Evolutionary conservation across 2,329 filamentous ascomycete genomes (phyloP), one percentile per base, ranked within the genome.

Genomic region (Aureobasidium sp.): DNA sequence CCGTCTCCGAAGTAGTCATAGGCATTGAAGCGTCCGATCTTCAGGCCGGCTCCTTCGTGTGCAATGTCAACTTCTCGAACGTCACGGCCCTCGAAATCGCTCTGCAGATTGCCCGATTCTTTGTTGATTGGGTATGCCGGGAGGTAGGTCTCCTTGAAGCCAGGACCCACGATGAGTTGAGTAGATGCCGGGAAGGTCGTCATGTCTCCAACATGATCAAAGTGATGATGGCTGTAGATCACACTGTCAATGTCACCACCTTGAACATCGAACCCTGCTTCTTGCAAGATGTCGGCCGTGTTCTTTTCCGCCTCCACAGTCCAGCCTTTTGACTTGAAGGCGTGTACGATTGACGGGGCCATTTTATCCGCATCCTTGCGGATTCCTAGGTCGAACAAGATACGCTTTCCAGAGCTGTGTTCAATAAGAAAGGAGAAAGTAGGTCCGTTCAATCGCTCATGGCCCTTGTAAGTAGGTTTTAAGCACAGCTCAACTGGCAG

Each of bases 1-100:
- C 81, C 81, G 65, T 84, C 81, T 3, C 76, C 76, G 60, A 83
- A 84, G 65, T 77, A 83, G 66, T 84, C 81, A 27, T 72, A 69
- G 1, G 79, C 78, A 33, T 71, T 65, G 65, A 80, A 80, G 9
- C 73, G 66, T 1, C 77, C 78, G 21, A 81, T 76, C 61, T 74
- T 72, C 3, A 77, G 60, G 5, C 64, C 67, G n/a, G 65, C 64
- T 25, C 67, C 63, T 43, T 70, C 66, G 42, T 72, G 69, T n/a
- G 68, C 62, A 37, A 77, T 71, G 42, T 65, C 59, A 9, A 75
- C 65, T 60, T 75, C 72, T 4, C 66, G 64, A 1, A 77, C 65
- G 27, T 74, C 64, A 43, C 78, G 70, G 5, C 68, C 67, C 49
- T 71, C 67, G 60, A 75, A 77, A 61, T 77, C 76, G 23, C 67